Evolutionary conservation across 1,284 basidiomycete genomes (phyloP).

Genomic region (Leccinum angustisporum): DNA sequence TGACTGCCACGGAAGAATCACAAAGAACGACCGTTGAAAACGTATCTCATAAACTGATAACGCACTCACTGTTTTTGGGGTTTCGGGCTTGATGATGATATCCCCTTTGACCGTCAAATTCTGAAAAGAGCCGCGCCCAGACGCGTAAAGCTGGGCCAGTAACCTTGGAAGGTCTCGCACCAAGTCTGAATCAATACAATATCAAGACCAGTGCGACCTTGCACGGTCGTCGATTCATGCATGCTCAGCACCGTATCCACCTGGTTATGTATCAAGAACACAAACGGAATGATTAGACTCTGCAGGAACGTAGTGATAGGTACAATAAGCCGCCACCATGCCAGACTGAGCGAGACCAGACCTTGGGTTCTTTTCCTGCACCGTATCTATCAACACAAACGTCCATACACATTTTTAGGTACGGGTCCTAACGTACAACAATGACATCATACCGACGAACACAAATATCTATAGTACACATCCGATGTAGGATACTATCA

Average conservation of each 20-base stretch:
- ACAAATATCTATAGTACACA: too few relatives aligned
- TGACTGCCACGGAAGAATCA: slow-evolving; percentile 53
- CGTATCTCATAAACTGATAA: slow-evolving; percentile 10
- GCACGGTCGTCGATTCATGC: slow-evolving; percentile 62
- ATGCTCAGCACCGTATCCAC: slow-evolving; percentile 74
- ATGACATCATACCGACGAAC: too few relatives aligned
- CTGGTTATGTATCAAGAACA: slow-evolving; percentile 87
- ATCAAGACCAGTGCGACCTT: slow-evolving; percentile 68
- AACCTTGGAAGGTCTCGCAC: slow-evolving; percentile 95
- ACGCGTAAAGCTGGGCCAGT: slow-evolving; percentile 84
- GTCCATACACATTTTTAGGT: too few relatives aligned
- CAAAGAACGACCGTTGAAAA: slow-evolving; percentile 18
- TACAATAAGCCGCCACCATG: slow-evolving; percentile 97
- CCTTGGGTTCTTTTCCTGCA: slow-evolving; percentile 93
- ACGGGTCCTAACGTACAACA: too few relatives aligned
- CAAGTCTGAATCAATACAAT: slow-evolving; percentile 84
- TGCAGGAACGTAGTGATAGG: slow-evolving; percentile 90
- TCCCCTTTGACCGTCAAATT: slow-evolving; percentile 87
- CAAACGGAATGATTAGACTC: slow-evolving; percentile 90
- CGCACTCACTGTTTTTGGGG: slow-evolving; percentile 67
- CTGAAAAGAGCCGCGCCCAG: slow-evolving; percentile 64
- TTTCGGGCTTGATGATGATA: slow-evolving; percentile 79
- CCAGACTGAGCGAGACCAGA: slow-evolving; percentile 94
- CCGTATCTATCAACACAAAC: slow-evolving; percentile 28
- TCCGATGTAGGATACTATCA: too few relatives aligned